phyloP scores from a whole-genome alignment of 179 eudicot genomes.

The Beta lomatogona region DNA sequence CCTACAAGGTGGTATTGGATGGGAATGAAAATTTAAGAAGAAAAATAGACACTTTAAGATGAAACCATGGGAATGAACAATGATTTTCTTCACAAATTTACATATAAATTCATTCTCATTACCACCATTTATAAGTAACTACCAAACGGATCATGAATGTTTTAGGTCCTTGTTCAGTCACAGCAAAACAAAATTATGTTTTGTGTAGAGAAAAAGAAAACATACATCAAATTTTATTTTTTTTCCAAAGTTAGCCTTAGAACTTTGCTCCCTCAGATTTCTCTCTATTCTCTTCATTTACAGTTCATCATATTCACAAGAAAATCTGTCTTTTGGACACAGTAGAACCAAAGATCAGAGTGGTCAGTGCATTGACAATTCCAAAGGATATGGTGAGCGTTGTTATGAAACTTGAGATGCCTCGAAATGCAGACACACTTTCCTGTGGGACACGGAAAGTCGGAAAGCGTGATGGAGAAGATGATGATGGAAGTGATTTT shows the following conservation, averaged over 20 bases:
- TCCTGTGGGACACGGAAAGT: constrained; percentile 26
- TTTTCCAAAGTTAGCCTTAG: constrained; percentile 2
- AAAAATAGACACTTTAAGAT: no score
- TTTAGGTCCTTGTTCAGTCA: neutral
- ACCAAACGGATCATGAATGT: neutral
- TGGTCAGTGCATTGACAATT: constrained; percentile 26
- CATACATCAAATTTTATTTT: neutral
- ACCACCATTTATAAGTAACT: no score
- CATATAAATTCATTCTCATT: no score
- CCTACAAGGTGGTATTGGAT: no score
- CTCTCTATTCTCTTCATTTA: constrained; percentile 23
- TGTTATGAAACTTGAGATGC: constrained; percentile 28
- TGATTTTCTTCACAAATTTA: no score
- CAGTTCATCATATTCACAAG: constrained; percentile 35
- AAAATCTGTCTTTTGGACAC: constrained; percentile 15
- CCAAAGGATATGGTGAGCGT: constrained; percentile 28
- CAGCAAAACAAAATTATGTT: neutral
- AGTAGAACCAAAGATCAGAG: constrained; percentile 9
- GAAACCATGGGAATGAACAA: no score
- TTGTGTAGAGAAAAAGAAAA: neutral
- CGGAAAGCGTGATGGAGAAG: constrained; percentile 18
- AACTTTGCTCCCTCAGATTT: constrained; percentile 15
- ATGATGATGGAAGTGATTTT: constrained; percentile 11
- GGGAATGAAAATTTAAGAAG: no score
- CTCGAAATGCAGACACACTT: constrained; percentile 25